phyloP scores from a whole-genome alignment of 768 basidiomycete species.

The Tylopilus intermedius region DNA sequence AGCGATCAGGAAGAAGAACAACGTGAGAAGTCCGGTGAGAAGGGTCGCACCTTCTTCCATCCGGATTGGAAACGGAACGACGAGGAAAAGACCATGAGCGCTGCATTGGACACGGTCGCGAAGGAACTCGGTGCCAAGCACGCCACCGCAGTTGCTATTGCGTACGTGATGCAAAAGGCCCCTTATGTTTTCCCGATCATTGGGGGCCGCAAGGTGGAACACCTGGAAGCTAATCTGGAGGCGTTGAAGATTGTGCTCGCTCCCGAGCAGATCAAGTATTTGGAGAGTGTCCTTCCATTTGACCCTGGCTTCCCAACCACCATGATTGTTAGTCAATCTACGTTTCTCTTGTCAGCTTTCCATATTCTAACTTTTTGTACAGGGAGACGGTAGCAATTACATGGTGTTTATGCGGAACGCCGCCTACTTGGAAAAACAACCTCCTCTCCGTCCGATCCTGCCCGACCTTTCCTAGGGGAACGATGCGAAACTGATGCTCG shows the following conservation, averaged over 20 bases:
- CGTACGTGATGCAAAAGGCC: constrained; percentile 43
- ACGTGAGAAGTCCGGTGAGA: constrained; percentile 21
- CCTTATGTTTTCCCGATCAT: constrained; percentile 41
- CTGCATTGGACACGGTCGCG: constrained; percentile 37
- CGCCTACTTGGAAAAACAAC: not conserved
- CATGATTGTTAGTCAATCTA: not conserved
- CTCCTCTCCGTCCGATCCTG: not conserved
- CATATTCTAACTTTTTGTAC: not conserved
- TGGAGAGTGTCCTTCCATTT: constrained; percentile 36
- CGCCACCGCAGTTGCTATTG: constrained; percentile 37
- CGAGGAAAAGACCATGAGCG: constrained; percentile 31
- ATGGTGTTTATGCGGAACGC: not conserved
- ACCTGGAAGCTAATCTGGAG: constrained; percentile 39
- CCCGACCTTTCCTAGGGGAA: not conserved
- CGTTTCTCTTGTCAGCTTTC: not conserved
- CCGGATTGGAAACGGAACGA: constrained; percentile 34
- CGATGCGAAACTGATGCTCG: no score
- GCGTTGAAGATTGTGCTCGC: constrained; percentile 38
- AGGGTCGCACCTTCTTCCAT: not conserved
- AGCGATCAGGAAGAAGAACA: constrained; percentile 29
- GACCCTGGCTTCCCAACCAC: constrained; percentile 37
- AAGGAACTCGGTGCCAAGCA: constrained; percentile 34
- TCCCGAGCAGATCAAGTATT: constrained; percentile 33
- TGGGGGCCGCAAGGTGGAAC: constrained; percentile 42
- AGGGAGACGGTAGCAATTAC: not conserved